phyloP scores from a whole-genome alignment of 108 stramenopile genomes.

The Skeletonema tropicum region DNA sequence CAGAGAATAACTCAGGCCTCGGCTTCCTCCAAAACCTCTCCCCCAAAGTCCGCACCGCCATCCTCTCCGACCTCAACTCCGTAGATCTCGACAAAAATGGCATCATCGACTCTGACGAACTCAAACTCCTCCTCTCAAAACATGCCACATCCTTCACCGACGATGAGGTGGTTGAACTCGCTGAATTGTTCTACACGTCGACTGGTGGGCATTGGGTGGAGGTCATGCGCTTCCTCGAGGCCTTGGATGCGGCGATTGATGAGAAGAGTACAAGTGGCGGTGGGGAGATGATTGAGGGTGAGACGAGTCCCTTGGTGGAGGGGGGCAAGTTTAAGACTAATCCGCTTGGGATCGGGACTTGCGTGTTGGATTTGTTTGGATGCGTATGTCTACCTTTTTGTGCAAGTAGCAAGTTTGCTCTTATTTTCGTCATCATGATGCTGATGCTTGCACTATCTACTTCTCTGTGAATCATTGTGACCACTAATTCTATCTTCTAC shows the following conservation, averaged over 20 bases:
- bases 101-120: constrained; percentile 72
- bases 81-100: constrained; percentile 48
- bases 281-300: constrained; percentile 2
- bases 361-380: too few relatives aligned
- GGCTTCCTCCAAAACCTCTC: too few relatives aligned
- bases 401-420: too few relatives aligned
- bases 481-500: not conserved
- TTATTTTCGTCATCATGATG: too few relatives aligned
- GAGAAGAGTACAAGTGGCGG: not conserved
- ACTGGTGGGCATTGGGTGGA: constrained; percentile 57
- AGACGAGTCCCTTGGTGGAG: constrained; percentile 2
- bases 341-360: constrained; percentile 52
- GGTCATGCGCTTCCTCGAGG: constrained; percentile 69
- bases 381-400: too few relatives aligned
- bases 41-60: constrained; percentile 18
- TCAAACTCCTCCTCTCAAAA: constrained; percentile 61
- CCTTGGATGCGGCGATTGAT: constrained; percentile 56
- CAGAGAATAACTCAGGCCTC: too few relatives aligned
- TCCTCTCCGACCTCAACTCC: constrained; percentile 29
- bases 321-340: constrained; percentile 33
- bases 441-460: too few relatives aligned
- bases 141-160: constrained; percentile 69
- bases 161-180: constrained; percentile 68
- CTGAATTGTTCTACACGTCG: constrained; percentile 73
- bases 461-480: too few relatives aligned